Base-by-base conservation (phyloP, 78 protist species). In the Carpediemonas membranifera region DNA sequence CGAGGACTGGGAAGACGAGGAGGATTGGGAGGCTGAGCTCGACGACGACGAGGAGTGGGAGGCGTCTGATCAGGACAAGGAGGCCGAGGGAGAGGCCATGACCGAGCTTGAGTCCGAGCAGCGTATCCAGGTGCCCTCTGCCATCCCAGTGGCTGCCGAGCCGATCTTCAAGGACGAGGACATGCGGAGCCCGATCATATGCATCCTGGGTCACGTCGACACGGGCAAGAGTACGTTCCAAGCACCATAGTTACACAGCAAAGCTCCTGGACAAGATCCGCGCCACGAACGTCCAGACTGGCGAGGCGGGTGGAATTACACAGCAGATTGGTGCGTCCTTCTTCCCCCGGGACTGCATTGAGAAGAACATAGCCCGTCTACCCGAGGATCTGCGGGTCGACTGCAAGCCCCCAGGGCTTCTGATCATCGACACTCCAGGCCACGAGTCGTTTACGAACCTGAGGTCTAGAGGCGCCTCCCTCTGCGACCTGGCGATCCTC, bases 271-370 rank as follows among this genome's bases (percentile, higher is more conserved):
- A 96, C 75, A 73, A 83, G 59, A 93, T 96, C 59, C 84, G 99
- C 30, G 28, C 50, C 7, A 92, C 98, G 51, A 86, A 92, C 74
- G 98, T 96, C n/a, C 98, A 94, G 77, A 61, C 1, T 21, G 71
- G 98, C 52, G 99, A 97, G 60, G 98, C 97, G 5, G 98, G 99
- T 18, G 98, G 99, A 57, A 97, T 97, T 79, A 97, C 99, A 1
- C 99, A 97, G 87, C 99, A 97, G 85, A 95, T 97, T 55, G 98
- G 99, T 50, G 98, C 99, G n/a, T 83, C 98, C 1, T 96, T 80
- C 86, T 80, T 96, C 67, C 98, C 99, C 14, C 39, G 47, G 24
- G 90, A 85, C n/a, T 67, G 68, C 27, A 51, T 95, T 19, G 54
- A 43, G 47, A 81, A 83, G 41, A 83, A 73, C 68, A 77, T 88